Evolutionary conservation across 805 yeast genomes (phyloP), one percentile per base, ranked within the genome.

Genomic region (Blastobotrys robertii): DNA sequence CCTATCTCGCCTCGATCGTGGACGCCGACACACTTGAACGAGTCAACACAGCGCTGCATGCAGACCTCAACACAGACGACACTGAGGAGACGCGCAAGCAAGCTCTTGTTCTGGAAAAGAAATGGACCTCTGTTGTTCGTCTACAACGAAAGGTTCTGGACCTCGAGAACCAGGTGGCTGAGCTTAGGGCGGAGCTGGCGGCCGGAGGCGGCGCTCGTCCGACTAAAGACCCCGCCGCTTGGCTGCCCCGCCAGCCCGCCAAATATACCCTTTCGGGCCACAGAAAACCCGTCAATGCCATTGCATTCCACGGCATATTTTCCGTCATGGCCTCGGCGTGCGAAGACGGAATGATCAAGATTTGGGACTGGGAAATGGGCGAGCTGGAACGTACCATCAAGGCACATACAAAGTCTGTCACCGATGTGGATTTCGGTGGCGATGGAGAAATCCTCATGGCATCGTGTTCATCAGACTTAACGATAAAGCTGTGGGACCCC

Each of bases 41-140:
- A 8, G 25, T 34, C 38, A 12, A 14, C 9, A 14, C 34, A 14
- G 14, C 34, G 4, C 12, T 31, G 12, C 34, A 12, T 8, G 31
- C 30, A 30, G 28, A 36, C 30, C 12, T 25, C 2, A 10, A 28
- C 11, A 37, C 40, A 30, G 39, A 30, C 11, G 42, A 38, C 34
- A 25, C 37, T 11, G 44, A 42, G 37, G 44, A 47, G 30, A 13
- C 57, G 45, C 33, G 65, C 58, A 22, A 57, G 52, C 41, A 52
- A 28, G 46, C 54, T 11, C 42, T 56, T 8, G 55, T 69, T 8
- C 64, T 85, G 33, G 85, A 81, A 51, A 81, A 80, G 62, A 88
- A 87, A 64, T 88, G 97, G 97, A 70, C 81, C 1, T 79, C 94
- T 0, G 90, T 88, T 3, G 69, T 85, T 29, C 67, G 95, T 37